Conservation (phyloP, 768 basidiomycete species). For the Leccinum obscurum region DNA sequence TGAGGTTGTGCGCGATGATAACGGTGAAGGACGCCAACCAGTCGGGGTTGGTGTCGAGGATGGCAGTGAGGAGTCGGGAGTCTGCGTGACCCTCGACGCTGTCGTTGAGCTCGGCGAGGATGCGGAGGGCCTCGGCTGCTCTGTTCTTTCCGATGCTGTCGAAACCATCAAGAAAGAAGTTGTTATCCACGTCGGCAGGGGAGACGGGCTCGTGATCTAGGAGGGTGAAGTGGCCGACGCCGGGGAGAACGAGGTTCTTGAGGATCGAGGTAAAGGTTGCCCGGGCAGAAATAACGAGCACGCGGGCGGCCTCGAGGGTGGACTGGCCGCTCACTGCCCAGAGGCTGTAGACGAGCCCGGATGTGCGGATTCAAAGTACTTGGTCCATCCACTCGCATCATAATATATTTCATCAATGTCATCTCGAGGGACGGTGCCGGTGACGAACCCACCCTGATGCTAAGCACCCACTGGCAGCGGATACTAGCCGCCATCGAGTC, state of each 20-base stretch:
- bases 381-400: no score
- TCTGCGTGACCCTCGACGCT: conserved; percentile 73
- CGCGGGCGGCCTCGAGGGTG: conserved; percentile 80
- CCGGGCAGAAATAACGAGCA: conserved; percentile 78
- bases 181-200: conserved; percentile 51
- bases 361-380: no score
- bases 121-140: conserved; percentile 74
- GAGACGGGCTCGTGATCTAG: conserved; percentile 51
- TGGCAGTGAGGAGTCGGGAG: conserved; percentile 50
- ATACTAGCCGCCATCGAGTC: no score
- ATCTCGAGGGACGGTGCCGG: no score
- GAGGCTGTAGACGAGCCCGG: conserved; percentile 46
- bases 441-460: no score
- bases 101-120: conserved; percentile 86
- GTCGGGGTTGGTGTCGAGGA: conserved; percentile 54
- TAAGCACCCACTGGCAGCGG: no score
- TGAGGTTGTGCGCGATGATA: conserved; percentile 84
- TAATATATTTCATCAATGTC: no score
- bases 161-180: conserved; percentile 74
- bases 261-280: conserved; percentile 87
- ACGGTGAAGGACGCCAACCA: conserved; percentile 70
- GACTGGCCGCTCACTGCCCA: conserved; percentile 84
- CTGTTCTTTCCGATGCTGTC: conserved; percentile 76
- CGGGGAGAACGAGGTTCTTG: conserved; percentile 93
- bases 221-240: conserved; percentile 92